Evolutionary conservation across 495 filamentous ascomycete species (phyloP).

Genomic region (Cercophora sp.): DNA sequence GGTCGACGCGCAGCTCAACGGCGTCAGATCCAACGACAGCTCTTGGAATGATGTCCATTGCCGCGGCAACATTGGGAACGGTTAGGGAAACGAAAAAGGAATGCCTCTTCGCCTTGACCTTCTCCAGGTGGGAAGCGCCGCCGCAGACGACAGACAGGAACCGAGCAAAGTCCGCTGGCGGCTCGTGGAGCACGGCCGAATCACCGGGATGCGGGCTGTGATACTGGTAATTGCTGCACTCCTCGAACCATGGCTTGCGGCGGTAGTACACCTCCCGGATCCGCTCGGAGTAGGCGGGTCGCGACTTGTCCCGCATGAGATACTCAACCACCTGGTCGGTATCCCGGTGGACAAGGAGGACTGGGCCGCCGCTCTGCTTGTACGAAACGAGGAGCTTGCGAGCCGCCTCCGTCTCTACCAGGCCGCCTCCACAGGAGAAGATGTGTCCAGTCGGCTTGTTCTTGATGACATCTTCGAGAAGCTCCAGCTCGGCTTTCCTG

Average conservation of each 20-base stretch:
- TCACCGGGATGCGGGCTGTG: slow-evolving; percentile 67
- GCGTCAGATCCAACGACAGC: slow-evolving; percentile 86
- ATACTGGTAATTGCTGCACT: slow-evolving; percentile 95
- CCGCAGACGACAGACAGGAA: slow-evolving; percentile 76
- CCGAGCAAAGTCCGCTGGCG: slow-evolving; percentile 71
- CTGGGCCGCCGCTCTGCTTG: slow-evolving; percentile 77
- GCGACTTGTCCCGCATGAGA: slow-evolving; percentile 81
- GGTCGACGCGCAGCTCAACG: slow-evolving; percentile 88
- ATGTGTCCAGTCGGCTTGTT: slow-evolving; percentile 73
- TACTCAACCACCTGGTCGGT: slow-evolving; percentile 86
- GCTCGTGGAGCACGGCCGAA: slow-evolving; percentile 53
- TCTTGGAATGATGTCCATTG: slow-evolving; percentile 60
- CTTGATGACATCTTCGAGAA: slow-evolving; percentile 67
- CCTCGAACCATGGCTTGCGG: slow-evolving; percentile 83
- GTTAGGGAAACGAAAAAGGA: slow-evolving; percentile 94
- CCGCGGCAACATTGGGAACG: slow-evolving; percentile 63
- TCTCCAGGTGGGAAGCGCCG: slow-evolving; percentile 57
- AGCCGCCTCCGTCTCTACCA: slow-evolving; percentile 84
- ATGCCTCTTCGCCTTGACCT: slow-evolving; percentile 64
- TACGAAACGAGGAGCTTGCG: slow-evolving; percentile 71
- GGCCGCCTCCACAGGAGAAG: slow-evolving; percentile 89
- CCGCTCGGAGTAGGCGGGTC: slow-evolving; percentile 90
- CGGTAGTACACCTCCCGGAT: slow-evolving; percentile 90
- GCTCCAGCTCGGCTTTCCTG: slow-evolving; percentile 69
- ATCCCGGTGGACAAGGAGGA: slow-evolving; percentile 82